Conservation (phyloP, 192 early-diverging fungal species). For the Lunasporangiospora selenospora region DNA sequence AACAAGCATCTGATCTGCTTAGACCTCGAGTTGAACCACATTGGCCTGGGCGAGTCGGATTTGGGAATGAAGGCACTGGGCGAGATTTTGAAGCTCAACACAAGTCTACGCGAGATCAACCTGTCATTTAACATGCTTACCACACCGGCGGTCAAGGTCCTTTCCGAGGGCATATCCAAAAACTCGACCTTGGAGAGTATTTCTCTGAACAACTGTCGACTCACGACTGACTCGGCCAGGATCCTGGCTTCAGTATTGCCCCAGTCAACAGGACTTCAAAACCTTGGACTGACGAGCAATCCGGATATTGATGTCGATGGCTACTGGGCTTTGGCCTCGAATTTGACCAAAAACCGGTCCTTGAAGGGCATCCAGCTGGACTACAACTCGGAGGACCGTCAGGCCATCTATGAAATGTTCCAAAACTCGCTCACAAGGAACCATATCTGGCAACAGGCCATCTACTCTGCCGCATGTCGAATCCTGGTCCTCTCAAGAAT, state of each 20-base stretch:
- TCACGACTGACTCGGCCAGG: constrained; percentile 36
- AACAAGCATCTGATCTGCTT: constrained; percentile 34
- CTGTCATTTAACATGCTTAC: constrained; percentile 45
- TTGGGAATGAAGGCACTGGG: constrained; percentile 37
- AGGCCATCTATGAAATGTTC: constrained; percentile 46
- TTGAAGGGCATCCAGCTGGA: constrained; percentile 53
- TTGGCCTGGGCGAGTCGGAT: constrained; percentile 24
- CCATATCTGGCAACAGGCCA: constrained; percentile 51
- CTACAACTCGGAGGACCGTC: constrained; percentile 56
- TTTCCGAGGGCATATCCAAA: constrained; percentile 34
- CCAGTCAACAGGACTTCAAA: constrained; percentile 42
- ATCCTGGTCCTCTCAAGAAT: constrained; percentile 45
- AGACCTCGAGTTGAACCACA: constrained; percentile 50
- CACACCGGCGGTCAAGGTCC: constrained; percentile 10
- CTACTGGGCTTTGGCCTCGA: constrained; percentile 45
- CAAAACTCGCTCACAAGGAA: constrained; percentile 52
- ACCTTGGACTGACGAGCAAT: constrained; percentile 47
- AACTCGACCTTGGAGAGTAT: constrained; percentile 51
- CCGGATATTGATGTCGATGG: constrained; percentile 50
- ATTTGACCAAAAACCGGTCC: constrained; percentile 41
- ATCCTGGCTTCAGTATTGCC: constrained; percentile 35
- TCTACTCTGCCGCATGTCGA: constrained; percentile 47
- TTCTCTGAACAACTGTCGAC: constrained; percentile 40
- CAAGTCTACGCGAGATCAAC: constrained; percentile 44
- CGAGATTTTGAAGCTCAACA: constrained; percentile 30